Evolutionary conservation across 2,329 filamentous ascomycete species (phyloP).

Genomic region (Ascochyta viciae-villosae): DNA sequence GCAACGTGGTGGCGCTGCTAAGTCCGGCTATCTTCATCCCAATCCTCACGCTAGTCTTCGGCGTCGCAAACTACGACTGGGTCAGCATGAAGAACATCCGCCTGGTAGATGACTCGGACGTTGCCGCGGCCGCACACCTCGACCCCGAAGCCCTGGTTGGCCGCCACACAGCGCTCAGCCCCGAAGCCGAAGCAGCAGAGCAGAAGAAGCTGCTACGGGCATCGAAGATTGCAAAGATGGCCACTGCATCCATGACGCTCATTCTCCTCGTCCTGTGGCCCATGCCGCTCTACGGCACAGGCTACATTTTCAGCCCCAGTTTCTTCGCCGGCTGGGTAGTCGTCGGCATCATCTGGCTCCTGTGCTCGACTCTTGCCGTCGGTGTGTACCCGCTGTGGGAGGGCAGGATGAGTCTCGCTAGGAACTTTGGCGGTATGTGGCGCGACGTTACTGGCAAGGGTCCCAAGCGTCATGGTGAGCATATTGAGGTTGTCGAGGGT

Average conservation of each 20-base stretch:
- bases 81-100: constrained; percentile 80
- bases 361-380: constrained; percentile 74
- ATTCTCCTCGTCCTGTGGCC: constrained; percentile 84
- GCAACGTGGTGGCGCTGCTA: constrained; percentile 82
- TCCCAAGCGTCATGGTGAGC: constrained; percentile 7
- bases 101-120: constrained; percentile 77
- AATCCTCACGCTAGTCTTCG: constrained; percentile 72
- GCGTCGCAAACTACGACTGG: constrained; percentile 82
- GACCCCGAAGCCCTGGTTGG: constrained; percentile 67
- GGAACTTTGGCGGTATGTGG: constrained; percentile 38
- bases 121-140: constrained; percentile 66
- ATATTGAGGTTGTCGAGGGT: constrained; percentile 25
- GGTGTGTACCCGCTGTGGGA: constrained; percentile 84
- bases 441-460: constrained; percentile 36
- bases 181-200: constrained; percentile 47
- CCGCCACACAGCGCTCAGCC: constrained; percentile 36
- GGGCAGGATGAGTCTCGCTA: constrained; percentile 47
- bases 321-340: constrained; percentile 86
- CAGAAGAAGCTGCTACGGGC: constrained; percentile 53
- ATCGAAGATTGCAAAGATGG: constrained; percentile 60
- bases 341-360: constrained; percentile 74
- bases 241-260: constrained; percentile 70
- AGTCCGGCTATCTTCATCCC: constrained; percentile 78
- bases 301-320: constrained; percentile 79
- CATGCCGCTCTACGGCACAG: constrained; percentile 85